Conservation (phyloP, 352 stramenopile genomes). For the Phytophthora multivora region DNA sequence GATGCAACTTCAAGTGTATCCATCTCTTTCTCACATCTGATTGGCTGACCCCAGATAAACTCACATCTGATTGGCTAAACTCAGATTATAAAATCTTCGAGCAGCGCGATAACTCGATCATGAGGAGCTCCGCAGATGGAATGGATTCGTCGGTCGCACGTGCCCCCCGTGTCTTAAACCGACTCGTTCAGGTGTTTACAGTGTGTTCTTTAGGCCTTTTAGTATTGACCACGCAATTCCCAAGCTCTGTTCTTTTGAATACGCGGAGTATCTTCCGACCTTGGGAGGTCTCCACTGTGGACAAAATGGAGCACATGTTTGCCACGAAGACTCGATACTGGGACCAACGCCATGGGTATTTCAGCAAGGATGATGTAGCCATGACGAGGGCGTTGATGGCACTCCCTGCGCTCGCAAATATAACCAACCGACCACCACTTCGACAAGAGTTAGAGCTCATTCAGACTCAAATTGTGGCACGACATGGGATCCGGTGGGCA, state of each 20-base stretch:
- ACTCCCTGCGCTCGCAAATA: conserved; percentile 4
- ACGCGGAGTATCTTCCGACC: conserved; percentile 1
- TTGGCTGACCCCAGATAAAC: conserved; percentile 11
- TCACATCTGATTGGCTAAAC: conserved; percentile 16
- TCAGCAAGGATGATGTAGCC: neutral
- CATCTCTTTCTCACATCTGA: conserved; percentile 12
- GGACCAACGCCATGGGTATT: conserved; percentile 37
- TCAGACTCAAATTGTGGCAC: conserved; percentile 64
- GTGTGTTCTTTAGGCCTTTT: conserved; percentile 8
- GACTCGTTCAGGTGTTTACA: neutral
- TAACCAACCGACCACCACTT: neutral
- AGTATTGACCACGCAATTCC: conserved; percentile 6
- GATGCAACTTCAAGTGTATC: conserved; percentile 12
- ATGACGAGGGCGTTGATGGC: conserved; percentile 10
- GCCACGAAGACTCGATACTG: conserved; percentile 66
- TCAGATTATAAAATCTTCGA: conserved; percentile 9
- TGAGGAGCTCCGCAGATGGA: conserved; percentile 16
- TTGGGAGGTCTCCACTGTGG: neutral
- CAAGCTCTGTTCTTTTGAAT: conserved; percentile 1
- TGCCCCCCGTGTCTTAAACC: neutral
- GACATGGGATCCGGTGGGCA: conserved; percentile 62
- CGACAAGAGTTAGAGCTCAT: conserved; percentile 46
- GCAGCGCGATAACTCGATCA: conserved; percentile 17
- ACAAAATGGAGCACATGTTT: conserved; percentile 43
- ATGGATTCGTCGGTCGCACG: neutral